Conservation (phyloP, 169 alveolate species). For the Eimeria maxima region DNA sequence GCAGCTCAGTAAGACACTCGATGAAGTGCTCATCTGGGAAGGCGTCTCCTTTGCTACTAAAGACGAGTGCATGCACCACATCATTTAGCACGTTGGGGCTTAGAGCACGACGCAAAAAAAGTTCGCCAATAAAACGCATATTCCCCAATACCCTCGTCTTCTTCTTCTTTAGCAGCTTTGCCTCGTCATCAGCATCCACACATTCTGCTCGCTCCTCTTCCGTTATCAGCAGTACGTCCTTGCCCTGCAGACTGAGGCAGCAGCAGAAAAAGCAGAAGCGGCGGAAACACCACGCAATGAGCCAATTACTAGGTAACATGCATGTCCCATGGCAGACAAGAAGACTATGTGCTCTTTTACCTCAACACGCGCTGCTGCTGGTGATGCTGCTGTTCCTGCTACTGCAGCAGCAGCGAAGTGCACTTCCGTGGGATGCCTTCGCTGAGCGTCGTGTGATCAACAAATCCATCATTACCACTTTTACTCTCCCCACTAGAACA, state of each 20-base stretch:
- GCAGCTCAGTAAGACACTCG: slow-evolving; percentile 89
- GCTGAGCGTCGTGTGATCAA: no score
- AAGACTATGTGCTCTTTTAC: no score
- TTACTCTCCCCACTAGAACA: no score
- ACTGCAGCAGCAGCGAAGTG: no score
- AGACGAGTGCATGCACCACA: slow-evolving; percentile 91
- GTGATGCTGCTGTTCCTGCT: no score
- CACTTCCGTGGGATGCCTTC: no score
- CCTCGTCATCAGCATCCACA: slow-evolving; percentile 81
- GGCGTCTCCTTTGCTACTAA: slow-evolving; percentile 86
- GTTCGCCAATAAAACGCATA: slow-evolving; percentile 94
- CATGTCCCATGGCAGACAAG: no score
- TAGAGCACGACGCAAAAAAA: slow-evolving; percentile 91
- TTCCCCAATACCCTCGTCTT: slow-evolving; percentile 92
- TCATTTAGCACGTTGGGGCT: slow-evolving; percentile 92
- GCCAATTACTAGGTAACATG: no score
- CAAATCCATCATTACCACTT: no score
- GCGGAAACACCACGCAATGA: background rate
- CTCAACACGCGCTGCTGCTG: no score
- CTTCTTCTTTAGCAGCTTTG: slow-evolving; percentile 74
- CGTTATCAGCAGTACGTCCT: slow-evolving; percentile 88
- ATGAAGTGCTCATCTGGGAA: slow-evolving; percentile 93
- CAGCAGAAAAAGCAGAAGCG: background rate
- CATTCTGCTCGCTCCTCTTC: slow-evolving; percentile 87
- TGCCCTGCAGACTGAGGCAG: slow-evolving; percentile 87